Percentiles rank a stretch among this genome's conserved stretches.
These are phyloP conservation scores for Ceratocystis smalleyi DNA, from an alignment of 2,329 filamentous ascomycete genomes.

Conservation along the genomic window DNA sequence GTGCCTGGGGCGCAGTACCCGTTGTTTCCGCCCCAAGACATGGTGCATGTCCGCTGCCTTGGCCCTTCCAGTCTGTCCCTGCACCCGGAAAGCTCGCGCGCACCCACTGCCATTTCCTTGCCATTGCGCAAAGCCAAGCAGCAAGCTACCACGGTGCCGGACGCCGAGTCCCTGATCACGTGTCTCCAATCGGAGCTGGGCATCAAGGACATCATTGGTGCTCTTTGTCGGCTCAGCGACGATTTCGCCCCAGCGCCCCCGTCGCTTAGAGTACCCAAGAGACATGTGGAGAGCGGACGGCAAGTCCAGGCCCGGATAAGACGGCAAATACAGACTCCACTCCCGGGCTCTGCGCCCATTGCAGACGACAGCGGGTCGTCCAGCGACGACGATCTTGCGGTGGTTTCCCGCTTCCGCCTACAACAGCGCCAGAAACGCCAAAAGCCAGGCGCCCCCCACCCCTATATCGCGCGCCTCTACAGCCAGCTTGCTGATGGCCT, in stretches of 20 bases:
- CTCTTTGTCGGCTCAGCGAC: slow-evolving; percentile 24
- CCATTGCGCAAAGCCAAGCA: slow-evolving; percentile 34
- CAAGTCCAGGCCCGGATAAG: slow-evolving; percentile 36
- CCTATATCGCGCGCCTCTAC: slow-evolving; percentile 45
- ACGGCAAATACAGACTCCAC: slow-evolving; percentile 29
- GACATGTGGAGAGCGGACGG: slow-evolving; percentile 42
- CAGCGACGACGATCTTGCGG: slow-evolving; percentile 26
- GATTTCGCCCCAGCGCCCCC: slow-evolving; percentile 31
- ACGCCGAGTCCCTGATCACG: slow-evolving; percentile 31
- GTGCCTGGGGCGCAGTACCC: slow-evolving; percentile 51
- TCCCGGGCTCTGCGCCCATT: neutral
- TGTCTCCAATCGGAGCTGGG: slow-evolving; percentile 21
- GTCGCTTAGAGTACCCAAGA: slow-evolving; percentile 38
- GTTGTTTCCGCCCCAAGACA: slow-evolving; percentile 54
- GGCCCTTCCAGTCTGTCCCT: neutral
- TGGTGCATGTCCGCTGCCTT: slow-evolving; percentile 46
- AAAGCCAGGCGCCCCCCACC: slow-evolving; percentile 28
- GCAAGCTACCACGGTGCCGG: slow-evolving; percentile 27
- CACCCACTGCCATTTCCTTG: neutral
- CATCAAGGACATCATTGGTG: slow-evolving; percentile 21
- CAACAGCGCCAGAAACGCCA: neutral
- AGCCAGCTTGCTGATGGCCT: slow-evolving; percentile 42
- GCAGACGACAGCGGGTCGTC: slow-evolving; percentile 5
- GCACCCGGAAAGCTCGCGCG: neutral
- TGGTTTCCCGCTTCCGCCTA: neutral